Evolutionary conservation across 2,329 filamentous ascomycete species (phyloP).

Genomic region (Teratosphaeria destructans): DNA sequence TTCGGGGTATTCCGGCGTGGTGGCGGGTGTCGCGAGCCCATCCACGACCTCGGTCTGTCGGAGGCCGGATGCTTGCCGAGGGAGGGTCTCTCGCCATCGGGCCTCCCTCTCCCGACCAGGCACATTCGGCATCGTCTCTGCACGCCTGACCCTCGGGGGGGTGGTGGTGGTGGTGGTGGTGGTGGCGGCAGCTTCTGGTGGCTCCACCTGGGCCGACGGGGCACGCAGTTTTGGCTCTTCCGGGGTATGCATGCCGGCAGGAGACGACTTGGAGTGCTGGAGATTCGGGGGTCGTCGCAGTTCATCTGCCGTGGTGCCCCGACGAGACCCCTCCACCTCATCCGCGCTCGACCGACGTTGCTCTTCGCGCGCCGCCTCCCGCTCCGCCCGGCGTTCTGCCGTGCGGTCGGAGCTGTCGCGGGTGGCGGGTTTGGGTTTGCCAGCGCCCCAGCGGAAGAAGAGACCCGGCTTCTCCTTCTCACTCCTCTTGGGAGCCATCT

Average conservation of each 20-base stretch:
- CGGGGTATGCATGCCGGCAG: constrained; percentile 19
- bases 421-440: constrained; percentile 9
- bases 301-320: neutral
- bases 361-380: constrained; percentile 12
- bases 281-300: constrained; percentile 23
- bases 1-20: constrained; percentile 15
- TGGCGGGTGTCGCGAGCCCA: constrained; percentile 16
- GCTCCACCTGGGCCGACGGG: constrained; percentile 18
- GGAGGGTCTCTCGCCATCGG: constrained; percentile 5
- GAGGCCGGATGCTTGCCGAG: constrained; percentile 12
- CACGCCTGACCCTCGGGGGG: constrained; percentile 27
- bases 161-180: no score
- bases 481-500: constrained; percentile 17
- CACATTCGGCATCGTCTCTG: constrained; percentile 32
- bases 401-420: constrained; percentile 12
- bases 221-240: constrained; percentile 15
- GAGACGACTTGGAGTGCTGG: constrained; percentile 27
- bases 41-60: constrained; percentile 18
- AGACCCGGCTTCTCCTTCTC: constrained; percentile 15
- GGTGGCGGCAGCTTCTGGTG: constrained; percentile 11
- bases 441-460: constrained; percentile 17
- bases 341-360: constrained; percentile 17
- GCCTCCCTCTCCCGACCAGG: constrained; percentile 1
- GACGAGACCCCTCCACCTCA: constrained; percentile 1
- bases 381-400: neutral